Percentiles rank a stretch among this genome's conserved stretches.
Conservation (phyloP, 139 green algal species). For the Volvox africanus region DNA sequence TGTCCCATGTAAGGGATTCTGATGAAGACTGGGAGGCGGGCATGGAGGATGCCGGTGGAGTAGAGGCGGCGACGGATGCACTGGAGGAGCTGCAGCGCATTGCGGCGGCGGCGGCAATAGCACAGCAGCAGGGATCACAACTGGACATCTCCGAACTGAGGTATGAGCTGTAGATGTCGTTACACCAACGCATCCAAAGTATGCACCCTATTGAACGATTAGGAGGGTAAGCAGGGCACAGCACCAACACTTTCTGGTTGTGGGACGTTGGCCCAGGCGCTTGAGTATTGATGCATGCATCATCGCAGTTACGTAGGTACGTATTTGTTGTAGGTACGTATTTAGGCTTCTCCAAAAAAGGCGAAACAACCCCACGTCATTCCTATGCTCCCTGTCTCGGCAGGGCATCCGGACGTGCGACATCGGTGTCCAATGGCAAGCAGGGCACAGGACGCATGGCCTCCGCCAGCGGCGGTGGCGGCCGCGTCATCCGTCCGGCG, state of each 20-base stretch:
- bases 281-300: too few species aligned
- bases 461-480: constrained; percentile 6
- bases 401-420: constrained; percentile 1
- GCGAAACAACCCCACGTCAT: too few species aligned
- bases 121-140: constrained; percentile 22
- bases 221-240: too few species aligned
- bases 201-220: too few species aligned
- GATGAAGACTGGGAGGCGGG: constrained; percentile 34
- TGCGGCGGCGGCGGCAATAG: not conserved
- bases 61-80: constrained; percentile 23
- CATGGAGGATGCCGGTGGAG: constrained; percentile 28
- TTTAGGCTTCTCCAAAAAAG: too few species aligned
- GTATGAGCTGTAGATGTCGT: not conserved
- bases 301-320: too few species aligned
- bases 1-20: constrained; percentile 1
- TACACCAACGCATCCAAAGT: not conserved
- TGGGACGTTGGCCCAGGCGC: too few species aligned
- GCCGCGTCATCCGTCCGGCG: not conserved
- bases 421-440: not conserved
- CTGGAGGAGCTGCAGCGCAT: constrained; percentile 9
- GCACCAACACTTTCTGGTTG: too few species aligned
- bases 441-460: not conserved
- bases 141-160: not conserved
- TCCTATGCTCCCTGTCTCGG: not conserved
- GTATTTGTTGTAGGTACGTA: too few species aligned